Base-by-base conservation (phyloP, 2,329 filamentous ascomycete species). In the Penicillium sp. region DNA sequence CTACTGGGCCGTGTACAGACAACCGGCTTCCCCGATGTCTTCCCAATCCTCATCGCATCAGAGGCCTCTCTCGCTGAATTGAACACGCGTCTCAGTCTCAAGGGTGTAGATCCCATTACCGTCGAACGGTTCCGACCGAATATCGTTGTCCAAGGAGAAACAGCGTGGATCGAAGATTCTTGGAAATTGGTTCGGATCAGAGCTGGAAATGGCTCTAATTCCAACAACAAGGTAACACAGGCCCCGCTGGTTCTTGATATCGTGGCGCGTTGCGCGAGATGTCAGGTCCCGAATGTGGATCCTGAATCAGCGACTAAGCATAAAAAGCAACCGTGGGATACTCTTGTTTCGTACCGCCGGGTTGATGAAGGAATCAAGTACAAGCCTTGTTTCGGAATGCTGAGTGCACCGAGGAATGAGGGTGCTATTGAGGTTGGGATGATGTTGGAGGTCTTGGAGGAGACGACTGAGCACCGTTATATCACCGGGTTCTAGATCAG, bases 321-420 rank as follows among this genome's bases (percentile, higher is more conserved):
- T 65, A 76, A 78, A 50, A 78, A 78, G 48, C 79, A 88, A 75
- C 85, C 85, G 7, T 88, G 85, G 85, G 79, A 86, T 64, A 81
- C 80, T 58, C 69, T 88, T 53, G 83, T 86, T 78, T 82, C 81
- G 65, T 87, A 85, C 70, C 74, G 85, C 9, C 71, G 84, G 27
- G 77, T 87, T 5, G 85, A 88, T 66, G 74, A 81, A 63, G 85
- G 85, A 0, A 79, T 84, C 26, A 87, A 79, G 71, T 87, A 77
- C 61, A 88, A 88, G 74, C 86, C 86, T 42, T 87, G 85, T 63
- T 88, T 87, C 76, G 86, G 86, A 1, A 88, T 88, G 86, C 68
- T 88, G 65, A 82, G 84, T 67, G 82, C 83, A 52, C 85, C 86
- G 16, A 76, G 81, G 58, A 77, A 75, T 44, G 82, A 86, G 60